A percentile compares a stretch with the other conserved stretches of the same genome.
These are phyloP conservation scores for Rhizopogon sp. DNA, from an alignment of 768 basidiomycete species.

Conservation along the genomic window DNA sequence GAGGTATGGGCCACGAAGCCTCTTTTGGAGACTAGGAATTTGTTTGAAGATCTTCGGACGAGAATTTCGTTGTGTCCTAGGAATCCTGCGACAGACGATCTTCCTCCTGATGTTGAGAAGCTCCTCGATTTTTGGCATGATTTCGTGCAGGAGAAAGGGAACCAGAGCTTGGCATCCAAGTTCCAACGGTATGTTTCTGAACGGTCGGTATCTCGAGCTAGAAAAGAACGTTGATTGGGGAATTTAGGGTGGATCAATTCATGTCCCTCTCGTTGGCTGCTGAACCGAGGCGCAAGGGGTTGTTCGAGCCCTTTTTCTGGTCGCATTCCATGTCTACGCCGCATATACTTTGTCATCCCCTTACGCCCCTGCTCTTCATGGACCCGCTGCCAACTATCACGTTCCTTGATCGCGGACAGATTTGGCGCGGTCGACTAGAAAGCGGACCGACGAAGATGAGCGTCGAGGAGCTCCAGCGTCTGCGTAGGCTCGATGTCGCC, in stretches of 20 bases:
- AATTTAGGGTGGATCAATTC: constrained; percentile 63
- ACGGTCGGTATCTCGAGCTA: background rate
- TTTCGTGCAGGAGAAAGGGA: constrained; percentile 33
- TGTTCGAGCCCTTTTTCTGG: constrained; percentile 80
- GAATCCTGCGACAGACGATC: constrained; percentile 27
- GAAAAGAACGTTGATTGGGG: background rate
- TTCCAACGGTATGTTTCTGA: constrained; percentile 52
- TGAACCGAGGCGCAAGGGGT: constrained; percentile 67
- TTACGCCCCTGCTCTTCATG: constrained; percentile 69
- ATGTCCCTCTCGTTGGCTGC: constrained; percentile 72
- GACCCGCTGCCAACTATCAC: constrained; percentile 66
- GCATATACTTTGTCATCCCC: constrained; percentile 37
- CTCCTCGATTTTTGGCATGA: constrained; percentile 57
- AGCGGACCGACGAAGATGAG: constrained; percentile 45
- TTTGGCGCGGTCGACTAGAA: constrained; percentile 66
- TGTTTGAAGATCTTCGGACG: constrained; percentile 51
- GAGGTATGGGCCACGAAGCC: constrained; percentile 38
- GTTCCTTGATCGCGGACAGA: constrained; percentile 60
- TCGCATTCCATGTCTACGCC: constrained; percentile 35
- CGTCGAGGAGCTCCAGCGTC: constrained; percentile 52
- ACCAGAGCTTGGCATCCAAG: constrained; percentile 42
- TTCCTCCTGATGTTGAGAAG: constrained; percentile 40
- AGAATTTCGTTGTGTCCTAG: constrained; percentile 49
- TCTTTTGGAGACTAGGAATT: constrained; percentile 33
- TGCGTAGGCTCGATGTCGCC: constrained; percentile 48